Conservation (phyloP, 257 asterid species). For the Henckelia pumila region DNA sequence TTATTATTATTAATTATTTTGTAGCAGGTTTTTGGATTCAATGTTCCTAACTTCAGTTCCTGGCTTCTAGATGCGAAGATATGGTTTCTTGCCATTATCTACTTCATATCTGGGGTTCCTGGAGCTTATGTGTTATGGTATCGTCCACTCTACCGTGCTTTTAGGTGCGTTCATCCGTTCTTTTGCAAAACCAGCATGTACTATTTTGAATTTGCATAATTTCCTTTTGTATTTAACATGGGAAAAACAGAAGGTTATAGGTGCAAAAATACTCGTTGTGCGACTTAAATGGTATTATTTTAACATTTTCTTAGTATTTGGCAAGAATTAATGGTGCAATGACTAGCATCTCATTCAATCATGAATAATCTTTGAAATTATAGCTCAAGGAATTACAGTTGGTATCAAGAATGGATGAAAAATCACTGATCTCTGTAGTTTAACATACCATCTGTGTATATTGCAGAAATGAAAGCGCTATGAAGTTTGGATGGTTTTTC, state of each 20-base stretch:
- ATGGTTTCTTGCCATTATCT: conserved; percentile 56
- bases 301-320: too few species aligned
- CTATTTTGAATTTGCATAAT: not conserved
- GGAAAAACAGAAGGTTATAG: not conserved
- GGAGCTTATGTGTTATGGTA: conserved; percentile 54
- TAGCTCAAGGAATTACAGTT: not conserved
- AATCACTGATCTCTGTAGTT: not conserved
- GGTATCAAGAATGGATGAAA: not conserved
- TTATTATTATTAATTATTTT: not conserved
- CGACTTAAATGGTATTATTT: not conserved
- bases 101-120: conserved; percentile 54
- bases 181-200: conserved; percentile 21
- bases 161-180: conserved; percentile 30
- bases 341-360: not conserved
- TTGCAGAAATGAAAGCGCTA: conserved; percentile 55
- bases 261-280: not conserved
- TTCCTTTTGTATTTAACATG: not conserved
- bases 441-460: not conserved
- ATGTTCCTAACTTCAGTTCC: conserved; percentile 20
- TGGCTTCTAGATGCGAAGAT: conserved; percentile 18
- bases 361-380: too few species aligned
- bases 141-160: conserved; percentile 52
- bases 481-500: conserved; percentile 64
- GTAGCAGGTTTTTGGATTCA: conserved; percentile 4
- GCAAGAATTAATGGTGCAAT: not conserved